A percentile compares a stretch with the other conserved stretches of the same genome.
Conservation (phyloP, 2,329 filamentous ascomycete species). For the Aureobasidium sp. region DNA sequence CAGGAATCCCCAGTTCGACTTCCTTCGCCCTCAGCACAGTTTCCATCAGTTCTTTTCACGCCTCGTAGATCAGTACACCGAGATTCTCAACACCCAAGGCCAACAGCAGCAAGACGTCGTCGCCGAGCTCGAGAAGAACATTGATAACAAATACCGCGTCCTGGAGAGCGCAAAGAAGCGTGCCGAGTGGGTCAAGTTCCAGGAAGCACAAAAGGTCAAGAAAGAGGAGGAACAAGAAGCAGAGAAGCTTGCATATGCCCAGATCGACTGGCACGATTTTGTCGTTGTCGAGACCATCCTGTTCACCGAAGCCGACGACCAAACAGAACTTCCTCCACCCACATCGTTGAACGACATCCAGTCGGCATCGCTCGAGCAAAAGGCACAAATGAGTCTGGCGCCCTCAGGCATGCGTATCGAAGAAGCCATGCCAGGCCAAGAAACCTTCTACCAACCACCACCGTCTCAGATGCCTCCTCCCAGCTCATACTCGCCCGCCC, state of each 20-base stretch:
- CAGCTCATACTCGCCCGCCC: conserved; percentile 23
- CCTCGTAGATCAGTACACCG: conserved; percentile 88
- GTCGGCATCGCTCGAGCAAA: conserved; percentile 89
- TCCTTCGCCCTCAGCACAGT: conserved; percentile 88
- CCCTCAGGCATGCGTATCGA: conserved; percentile 75
- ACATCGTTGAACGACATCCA: conserved; percentile 87
- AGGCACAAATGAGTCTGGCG: conserved; percentile 80
- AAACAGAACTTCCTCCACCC: conserved; percentile 77
- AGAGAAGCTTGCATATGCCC: conserved; percentile 67
- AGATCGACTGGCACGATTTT: conserved; percentile 98
- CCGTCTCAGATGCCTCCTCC: conserved; percentile 24
- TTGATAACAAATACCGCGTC: conserved; percentile 71
- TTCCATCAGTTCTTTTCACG: conserved; percentile 93
- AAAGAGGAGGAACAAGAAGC: conserved; percentile 83
- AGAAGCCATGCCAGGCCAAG: conserved; percentile 53
- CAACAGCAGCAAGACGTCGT: conserved; percentile 67
- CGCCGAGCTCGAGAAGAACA: conserved; percentile 64
- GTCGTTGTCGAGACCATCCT: conserved; percentile 90
- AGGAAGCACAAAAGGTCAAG: conserved; percentile 78
- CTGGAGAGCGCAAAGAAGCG: conserved; percentile 75
- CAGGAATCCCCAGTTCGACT: conserved; percentile 92
- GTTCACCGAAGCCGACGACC: conserved; percentile 84
- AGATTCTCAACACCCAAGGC: conserved; percentile 61
- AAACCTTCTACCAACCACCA: conserved; percentile 29
- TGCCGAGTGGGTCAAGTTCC: conserved; percentile 78